Conservation (phyloP, 257 asterid genomes). For the Plectranthus barbatus region DNA sequence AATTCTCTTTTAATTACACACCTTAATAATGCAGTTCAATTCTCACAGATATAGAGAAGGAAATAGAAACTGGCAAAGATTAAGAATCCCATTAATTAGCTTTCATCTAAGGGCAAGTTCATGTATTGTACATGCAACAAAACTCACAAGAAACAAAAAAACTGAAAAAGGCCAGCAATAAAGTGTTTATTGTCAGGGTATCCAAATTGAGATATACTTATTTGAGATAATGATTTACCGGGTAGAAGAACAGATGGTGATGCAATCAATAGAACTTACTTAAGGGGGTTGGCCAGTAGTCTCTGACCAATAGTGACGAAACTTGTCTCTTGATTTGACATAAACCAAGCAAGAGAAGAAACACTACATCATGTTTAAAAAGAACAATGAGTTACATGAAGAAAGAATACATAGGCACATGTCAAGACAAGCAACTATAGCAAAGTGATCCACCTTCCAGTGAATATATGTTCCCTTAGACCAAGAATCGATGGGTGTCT, state of each 20-base stretch:
- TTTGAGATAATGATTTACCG: no score
- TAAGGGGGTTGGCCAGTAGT: slow-evolving; percentile 88
- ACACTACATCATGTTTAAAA: slow-evolving; percentile 63
- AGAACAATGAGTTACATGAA: slow-evolving; percentile 7
- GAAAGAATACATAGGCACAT: neutral
- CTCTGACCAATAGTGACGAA: slow-evolving; percentile 97
- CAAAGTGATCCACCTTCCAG: slow-evolving; percentile 69
- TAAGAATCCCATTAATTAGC: neutral
- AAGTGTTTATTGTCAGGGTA: neutral
- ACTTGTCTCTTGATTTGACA: slow-evolving; percentile 98
- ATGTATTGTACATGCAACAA: neutral
- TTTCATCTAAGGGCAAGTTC: neutral
- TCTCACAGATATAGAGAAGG: neutral
- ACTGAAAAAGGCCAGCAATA: neutral
- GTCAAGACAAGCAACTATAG: slow-evolving; percentile 10
- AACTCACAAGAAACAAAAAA: neutral
- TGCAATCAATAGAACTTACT: slow-evolving; percentile 43
- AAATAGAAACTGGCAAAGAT: neutral
- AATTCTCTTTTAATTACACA: neutral
- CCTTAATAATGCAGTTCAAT: neutral
- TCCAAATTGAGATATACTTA: neutral
- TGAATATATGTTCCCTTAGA: slow-evolving; percentile 93
- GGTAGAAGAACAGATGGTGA: neutral
- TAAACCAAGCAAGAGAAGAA: slow-evolving; percentile 99
- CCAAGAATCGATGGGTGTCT: slow-evolving; percentile 94